These are phyloP conservation scores for Pseudogymnoascus sp. DNA, from an alignment of 2,329 filamentous ascomycete genomes.

Conservation along the genomic window DNA sequence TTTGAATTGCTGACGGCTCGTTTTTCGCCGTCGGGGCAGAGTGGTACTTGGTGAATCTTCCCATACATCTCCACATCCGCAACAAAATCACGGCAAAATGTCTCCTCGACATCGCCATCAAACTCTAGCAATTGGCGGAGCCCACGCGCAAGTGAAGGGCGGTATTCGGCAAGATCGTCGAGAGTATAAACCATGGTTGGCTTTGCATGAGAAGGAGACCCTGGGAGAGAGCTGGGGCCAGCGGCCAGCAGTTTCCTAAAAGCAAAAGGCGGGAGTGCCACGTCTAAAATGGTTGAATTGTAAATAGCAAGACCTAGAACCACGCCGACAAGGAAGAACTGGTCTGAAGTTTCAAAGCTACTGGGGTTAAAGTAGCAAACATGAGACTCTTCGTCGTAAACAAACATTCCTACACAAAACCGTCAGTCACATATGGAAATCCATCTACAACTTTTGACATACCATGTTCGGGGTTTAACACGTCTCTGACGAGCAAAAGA, in stretches of 20 bases:
- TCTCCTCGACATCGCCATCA: constrained; percentile 72
- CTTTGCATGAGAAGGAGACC: constrained; percentile 47
- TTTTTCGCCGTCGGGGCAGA: constrained; percentile 65
- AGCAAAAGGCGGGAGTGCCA: constrained; percentile 78
- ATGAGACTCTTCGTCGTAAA: constrained; percentile 82
- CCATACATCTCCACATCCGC: constrained; percentile 72
- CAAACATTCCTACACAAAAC: constrained; percentile 61
- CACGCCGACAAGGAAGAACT: constrained; percentile 84
- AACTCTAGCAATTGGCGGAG: constrained; percentile 70
- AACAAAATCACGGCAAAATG: constrained; percentile 75
- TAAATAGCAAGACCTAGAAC: constrained; percentile 85
- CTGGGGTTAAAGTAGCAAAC: constrained; percentile 91
- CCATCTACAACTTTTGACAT: constrained; percentile 29
- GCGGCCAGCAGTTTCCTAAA: constrained; percentile 80
- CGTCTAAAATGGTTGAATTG: constrained; percentile 86
- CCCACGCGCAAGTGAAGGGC: constrained; percentile 65
- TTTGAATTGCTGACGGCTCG: constrained; percentile 76
- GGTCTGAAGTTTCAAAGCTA: constrained; percentile 83
- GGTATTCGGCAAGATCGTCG: constrained; percentile 74
- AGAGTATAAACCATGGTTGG: constrained; percentile 63
- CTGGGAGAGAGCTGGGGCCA: constrained; percentile 52
- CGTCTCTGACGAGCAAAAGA: constrained; percentile 72
- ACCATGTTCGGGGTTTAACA: constrained; percentile 88
- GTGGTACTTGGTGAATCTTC: constrained; percentile 52
- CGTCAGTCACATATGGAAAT: constrained; percentile 13